Evolutionary conservation across 805 yeast species (phyloP).

Genomic region (Ogataea kodamae): DNA sequence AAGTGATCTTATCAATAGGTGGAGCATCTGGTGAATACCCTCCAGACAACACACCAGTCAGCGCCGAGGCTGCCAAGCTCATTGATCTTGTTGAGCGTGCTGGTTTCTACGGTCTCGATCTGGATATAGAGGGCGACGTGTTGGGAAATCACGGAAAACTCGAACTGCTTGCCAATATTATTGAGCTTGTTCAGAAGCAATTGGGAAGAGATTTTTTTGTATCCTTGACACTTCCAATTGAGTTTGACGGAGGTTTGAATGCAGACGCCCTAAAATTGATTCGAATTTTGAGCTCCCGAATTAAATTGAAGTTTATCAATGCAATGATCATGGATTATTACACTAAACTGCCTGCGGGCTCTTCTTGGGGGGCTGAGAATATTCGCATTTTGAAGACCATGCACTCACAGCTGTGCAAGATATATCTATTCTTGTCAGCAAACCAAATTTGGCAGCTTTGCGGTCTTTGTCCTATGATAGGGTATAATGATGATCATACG

Average conservation of each 20-base stretch:
- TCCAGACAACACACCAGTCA: slow-evolving; percentile 5
- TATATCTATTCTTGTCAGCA: slow-evolving; percentile 6
- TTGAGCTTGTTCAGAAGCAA: slow-evolving; percentile 11
- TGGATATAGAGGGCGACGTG: slow-evolving; percentile 31
- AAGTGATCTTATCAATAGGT: slow-evolving; percentile 31
- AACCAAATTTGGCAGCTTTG: slow-evolving; percentile 22
- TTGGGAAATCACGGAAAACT: slow-evolving; percentile 13
- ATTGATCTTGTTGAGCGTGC: slow-evolving; percentile 14
- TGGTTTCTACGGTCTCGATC: slow-evolving; percentile 24
- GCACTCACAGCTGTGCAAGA: slow-evolving; percentile 13
- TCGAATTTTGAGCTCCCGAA: slow-evolving; percentile 8
- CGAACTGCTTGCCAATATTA: slow-evolving; percentile 15
- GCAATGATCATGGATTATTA: slow-evolving; percentile 34
- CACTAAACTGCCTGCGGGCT: slow-evolving; percentile 21
- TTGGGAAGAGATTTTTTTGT: slow-evolving; percentile 13
- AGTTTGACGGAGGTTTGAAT: slow-evolving; percentile 25
- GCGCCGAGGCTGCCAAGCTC: slow-evolving; percentile 18
- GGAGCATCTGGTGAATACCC: slow-evolving; percentile 32
- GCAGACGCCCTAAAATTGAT: slow-evolving; percentile 17
- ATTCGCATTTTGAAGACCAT: slow-evolving; percentile 22
- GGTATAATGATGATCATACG: slow-evolving; percentile 30
- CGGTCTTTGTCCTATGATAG: slow-evolving; percentile 36
- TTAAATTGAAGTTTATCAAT: slow-evolving; percentile 20
- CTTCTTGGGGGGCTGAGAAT: slow-evolving; percentile 30
- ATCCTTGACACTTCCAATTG: slow-evolving; percentile 31